Base-by-base conservation (phyloP, 805 yeast genomes). In the Cyberlindnera xylosilytica region DNA sequence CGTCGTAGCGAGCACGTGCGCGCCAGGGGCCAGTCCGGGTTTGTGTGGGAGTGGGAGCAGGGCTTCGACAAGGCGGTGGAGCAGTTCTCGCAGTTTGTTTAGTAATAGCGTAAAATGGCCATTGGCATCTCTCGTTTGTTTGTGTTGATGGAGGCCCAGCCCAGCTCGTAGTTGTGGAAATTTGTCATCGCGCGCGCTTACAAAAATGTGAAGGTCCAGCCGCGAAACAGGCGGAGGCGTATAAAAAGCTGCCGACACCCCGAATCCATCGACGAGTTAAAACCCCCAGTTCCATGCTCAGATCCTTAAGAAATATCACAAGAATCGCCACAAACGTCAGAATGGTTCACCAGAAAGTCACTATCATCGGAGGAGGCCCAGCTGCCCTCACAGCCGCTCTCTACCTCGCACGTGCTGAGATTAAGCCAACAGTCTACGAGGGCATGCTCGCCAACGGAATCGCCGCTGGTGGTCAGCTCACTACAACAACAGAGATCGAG, bases 361-460 rank as follows among this genome's bases (percentile, higher is more conserved):
- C 93, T 24, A 84, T 87, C 58, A 81, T 87, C 48, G 98, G 99
- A 34, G 90, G 97, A 42, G 99, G 99, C 57, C 99, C 99, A 44
- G 99, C 99, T 44, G 99, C 97, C 42, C 97, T 93, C 76, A 93
- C 99, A 34, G 99, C 99, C 39, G 99, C 99, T 52, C 87, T 93
- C 65, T 93, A 93, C 68, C 74, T 93, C 42, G 83, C 98, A 23
- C 83, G 99, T 68, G 99, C 99, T 33, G 99, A 93, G 74, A 79
- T 89, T 62, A 82, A 85, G 68, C 97, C 99, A 19, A 81, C 86
- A 23, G 67, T 93, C 56, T 93, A 89, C 69, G 99, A 93, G 71
- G 99, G 99, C 60, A 74, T 91, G 84, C 57, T 72, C 45, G 99
- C 99, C 52, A 93, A 93, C 68, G 99, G 99, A 56, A 78, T 91